These are phyloP conservation scores for Graphilbum fragrans DNA, from an alignment of 2,329 filamentous ascomycete genomes.

Conservation along the genomic window DNA sequence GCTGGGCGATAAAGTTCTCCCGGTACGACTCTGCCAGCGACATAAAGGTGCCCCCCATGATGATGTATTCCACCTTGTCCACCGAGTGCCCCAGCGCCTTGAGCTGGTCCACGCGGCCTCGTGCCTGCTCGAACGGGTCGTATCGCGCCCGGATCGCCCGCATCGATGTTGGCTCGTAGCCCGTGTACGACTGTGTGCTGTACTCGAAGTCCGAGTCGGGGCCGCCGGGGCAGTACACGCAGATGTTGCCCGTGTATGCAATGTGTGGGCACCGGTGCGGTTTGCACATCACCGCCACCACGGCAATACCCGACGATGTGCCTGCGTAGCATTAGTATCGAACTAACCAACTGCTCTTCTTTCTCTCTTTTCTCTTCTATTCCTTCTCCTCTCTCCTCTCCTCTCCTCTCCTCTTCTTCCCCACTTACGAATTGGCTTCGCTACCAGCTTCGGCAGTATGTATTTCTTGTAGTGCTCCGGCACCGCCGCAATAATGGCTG, in stretches of 20 bases:
- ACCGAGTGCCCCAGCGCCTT: slow-evolving; percentile 92
- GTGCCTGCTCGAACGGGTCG: slow-evolving; percentile 93
- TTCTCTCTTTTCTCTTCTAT: not conserved
- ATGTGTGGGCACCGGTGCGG: slow-evolving; percentile 96
- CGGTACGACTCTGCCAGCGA: slow-evolving; percentile 80
- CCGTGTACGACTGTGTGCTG: slow-evolving; percentile 96
- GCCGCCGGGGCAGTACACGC: slow-evolving; percentile 94
- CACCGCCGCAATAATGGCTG: slow-evolving; percentile 93
- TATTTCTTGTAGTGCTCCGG: slow-evolving; percentile 99
- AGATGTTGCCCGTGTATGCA: slow-evolving; percentile 96
- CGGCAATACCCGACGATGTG: slow-evolving; percentile 91
- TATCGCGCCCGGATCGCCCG: slow-evolving; percentile 92
- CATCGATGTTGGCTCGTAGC: slow-evolving; percentile 98
- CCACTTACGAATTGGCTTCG: slow-evolving; percentile 77
- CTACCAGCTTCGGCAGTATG: slow-evolving; percentile 88
- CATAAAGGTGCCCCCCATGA: slow-evolving; percentile 99
- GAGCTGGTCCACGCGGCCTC: slow-evolving; percentile 92
- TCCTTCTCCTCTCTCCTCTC: not conserved
- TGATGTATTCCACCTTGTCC: slow-evolving; percentile 99
- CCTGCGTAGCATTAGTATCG: too few relatives aligned
- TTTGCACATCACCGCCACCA: slow-evolving; percentile 99
- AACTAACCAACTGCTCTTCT: not conserved
- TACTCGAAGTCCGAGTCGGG: slow-evolving; percentile 99
- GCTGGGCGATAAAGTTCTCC: slow-evolving; percentile 85
- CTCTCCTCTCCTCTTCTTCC: not conserved